A percentile compares a stretch with the other conserved stretches of the same genome.
These are phyloP conservation scores for Sugiyamaella paludigena DNA, from an alignment of 1,139 yeast species.

Conservation along the genomic window DNA sequence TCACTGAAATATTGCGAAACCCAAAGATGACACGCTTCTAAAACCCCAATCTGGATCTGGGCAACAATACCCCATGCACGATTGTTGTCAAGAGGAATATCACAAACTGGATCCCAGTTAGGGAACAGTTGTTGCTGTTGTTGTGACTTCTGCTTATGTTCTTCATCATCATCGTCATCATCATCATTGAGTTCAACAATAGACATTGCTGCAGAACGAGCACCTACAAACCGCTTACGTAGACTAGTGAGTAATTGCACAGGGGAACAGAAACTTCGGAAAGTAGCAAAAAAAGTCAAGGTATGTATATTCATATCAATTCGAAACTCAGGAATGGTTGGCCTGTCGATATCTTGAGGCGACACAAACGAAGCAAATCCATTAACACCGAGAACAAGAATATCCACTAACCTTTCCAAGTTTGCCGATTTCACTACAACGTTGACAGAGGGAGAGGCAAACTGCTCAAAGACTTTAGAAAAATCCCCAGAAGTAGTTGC, in stretches of 20 bases:
- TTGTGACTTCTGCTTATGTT: not conserved
- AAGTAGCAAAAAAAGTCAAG: slow-evolving; percentile 62
- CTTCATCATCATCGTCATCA: slow-evolving; percentile 8
- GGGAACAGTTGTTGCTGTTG: slow-evolving; percentile 40
- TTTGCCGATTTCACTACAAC: slow-evolving; percentile 62
- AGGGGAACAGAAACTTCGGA: slow-evolving; percentile 61
- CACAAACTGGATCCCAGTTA: slow-evolving; percentile 38
- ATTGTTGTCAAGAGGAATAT: slow-evolving; percentile 34
- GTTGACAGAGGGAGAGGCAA: slow-evolving; percentile 29
- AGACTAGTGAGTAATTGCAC: slow-evolving; percentile 49
- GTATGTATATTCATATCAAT: slow-evolving; percentile 63
- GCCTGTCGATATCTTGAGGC: slow-evolving; percentile 40
- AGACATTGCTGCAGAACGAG: slow-evolving; percentile 56
- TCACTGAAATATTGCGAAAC: slow-evolving; percentile 72
- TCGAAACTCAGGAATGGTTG: slow-evolving; percentile 35
- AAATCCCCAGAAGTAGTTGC: slow-evolving; percentile 13
- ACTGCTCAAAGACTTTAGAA: slow-evolving; percentile 9
- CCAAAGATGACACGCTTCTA: slow-evolving; percentile 73
- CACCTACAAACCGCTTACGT: slow-evolving; percentile 54
- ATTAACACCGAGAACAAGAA: slow-evolving; percentile 59
- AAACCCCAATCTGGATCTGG: slow-evolving; percentile 75
- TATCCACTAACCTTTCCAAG: slow-evolving; percentile 57
- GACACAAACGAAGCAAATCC: slow-evolving; percentile 52
- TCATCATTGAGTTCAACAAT: slow-evolving; percentile 34
- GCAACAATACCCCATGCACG: slow-evolving; percentile 58